Percentiles rank a stretch among this genome's conserved stretches.
phyloP scores from a whole-genome alignment of 225 moss, liverwort and hornwort species.

The Marchantia paleacea region DNA sequence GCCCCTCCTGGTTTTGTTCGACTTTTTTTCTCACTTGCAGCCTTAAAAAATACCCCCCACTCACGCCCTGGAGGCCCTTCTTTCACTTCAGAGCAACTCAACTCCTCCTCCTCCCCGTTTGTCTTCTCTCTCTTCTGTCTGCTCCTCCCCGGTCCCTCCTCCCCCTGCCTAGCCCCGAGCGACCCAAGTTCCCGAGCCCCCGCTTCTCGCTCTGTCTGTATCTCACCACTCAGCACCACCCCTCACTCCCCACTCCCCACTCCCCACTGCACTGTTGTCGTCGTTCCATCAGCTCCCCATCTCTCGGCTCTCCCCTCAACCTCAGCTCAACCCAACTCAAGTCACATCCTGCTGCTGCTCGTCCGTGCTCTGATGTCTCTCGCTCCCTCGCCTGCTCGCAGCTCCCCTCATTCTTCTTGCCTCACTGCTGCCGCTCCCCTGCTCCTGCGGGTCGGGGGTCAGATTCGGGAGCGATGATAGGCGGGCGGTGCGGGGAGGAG shows the following conservation, averaged over 20 bases:
- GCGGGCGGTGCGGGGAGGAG: background rate
- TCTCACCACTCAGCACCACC: background rate
- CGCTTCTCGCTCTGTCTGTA: background rate
- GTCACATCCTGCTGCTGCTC: background rate
- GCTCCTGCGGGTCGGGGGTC: background rate
- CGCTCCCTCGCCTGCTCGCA: no score
- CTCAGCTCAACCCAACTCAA: no score
- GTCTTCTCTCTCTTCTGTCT: no score
- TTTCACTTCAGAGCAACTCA: no score
- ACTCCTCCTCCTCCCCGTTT: no score
- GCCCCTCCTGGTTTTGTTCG: background rate
- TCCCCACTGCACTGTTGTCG: background rate
- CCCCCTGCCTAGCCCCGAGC: no score
- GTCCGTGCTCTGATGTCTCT: background rate
- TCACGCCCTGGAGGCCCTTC: background rate
- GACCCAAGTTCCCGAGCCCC: background rate
- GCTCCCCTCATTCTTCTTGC: background rate
- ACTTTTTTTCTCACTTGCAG: background rate
- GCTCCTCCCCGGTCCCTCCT: no score
- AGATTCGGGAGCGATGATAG: background rate
- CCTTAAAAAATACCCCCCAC: background rate
- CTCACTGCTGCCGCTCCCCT: background rate
- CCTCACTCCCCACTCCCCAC: background rate
- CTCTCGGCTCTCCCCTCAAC: background rate
- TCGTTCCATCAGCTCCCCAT: background rate